Conservation (phyloP, 1,284 basidiomycete genomes). For the Ceratobasidium papillatum region DNA sequence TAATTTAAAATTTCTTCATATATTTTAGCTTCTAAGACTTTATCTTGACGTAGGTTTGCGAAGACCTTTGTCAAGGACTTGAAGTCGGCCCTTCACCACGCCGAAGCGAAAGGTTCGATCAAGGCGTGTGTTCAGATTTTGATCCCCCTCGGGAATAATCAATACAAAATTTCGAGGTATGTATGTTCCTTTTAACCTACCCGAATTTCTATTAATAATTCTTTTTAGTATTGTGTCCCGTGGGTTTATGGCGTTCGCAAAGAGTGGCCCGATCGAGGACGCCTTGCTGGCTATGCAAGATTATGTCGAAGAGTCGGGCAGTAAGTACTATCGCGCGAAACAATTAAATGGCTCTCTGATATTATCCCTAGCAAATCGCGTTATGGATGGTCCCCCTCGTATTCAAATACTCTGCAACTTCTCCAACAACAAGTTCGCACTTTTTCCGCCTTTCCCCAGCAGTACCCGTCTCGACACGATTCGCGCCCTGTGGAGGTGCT, state of each 20-base stretch:
- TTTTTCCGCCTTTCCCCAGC: not conserved
- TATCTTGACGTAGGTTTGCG: too few species aligned
- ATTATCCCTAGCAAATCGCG: not conserved
- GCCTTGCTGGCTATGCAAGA: not conserved
- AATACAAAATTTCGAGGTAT: too few species aligned
- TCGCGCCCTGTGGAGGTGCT: not conserved
- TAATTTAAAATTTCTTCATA: not conserved
- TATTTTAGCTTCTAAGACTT: too few species aligned
- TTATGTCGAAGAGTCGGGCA: not conserved
- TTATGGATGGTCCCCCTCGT: not conserved
- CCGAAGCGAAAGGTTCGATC: too few species aligned
- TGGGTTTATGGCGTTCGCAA: not conserved
- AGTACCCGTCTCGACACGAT: not conserved
- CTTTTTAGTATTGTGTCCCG: not conserved
- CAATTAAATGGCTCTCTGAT: not conserved
- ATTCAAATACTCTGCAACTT: not conserved
- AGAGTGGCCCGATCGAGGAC: not conserved
- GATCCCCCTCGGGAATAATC: too few species aligned
- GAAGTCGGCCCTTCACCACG: too few species aligned
- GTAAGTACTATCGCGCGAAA: not conserved
- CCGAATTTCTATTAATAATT: not conserved
- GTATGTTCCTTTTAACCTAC: too few species aligned
- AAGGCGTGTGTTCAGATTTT: too few species aligned
- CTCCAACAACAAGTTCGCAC: not conserved
- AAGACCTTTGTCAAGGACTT: too few species aligned